These are phyloP conservation scores for Serendipita sp. DNA, from an alignment of 768 basidiomycete genomes.

Conservation along the genomic window DNA sequence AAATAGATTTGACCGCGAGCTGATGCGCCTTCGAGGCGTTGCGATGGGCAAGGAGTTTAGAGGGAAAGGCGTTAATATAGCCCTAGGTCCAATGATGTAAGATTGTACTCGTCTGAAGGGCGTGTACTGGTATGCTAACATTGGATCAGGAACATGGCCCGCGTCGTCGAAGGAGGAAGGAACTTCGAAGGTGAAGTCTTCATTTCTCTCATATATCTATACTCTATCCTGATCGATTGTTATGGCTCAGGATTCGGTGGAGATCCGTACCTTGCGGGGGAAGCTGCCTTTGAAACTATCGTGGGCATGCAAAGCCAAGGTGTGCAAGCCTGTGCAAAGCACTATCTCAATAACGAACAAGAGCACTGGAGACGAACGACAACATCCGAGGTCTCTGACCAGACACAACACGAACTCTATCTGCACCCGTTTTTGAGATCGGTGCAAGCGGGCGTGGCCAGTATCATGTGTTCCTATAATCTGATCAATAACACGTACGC, in stretches of 20 bases:
- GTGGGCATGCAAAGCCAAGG: conserved; percentile 65
- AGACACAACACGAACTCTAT: conserved; percentile 65
- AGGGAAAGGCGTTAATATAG: conserved; percentile 68
- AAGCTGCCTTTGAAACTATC: conserved; percentile 60
- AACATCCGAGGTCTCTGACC: conserved; percentile 57
- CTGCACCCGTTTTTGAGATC: conserved; percentile 43
- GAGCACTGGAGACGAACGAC: conserved; percentile 23
- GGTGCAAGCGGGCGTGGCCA: conserved; percentile 58
- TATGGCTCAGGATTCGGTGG: conserved; percentile 53
- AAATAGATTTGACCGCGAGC: conserved; percentile 47
- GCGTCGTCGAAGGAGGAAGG: conserved; percentile 39
- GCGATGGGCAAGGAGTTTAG: conserved; percentile 73
- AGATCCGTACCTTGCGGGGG: conserved; percentile 77
- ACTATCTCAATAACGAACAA: conserved; percentile 46
- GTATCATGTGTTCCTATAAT: conserved; percentile 66
- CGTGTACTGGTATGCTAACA: background rate
- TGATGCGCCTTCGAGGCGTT: conserved; percentile 61
- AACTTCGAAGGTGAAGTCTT: conserved; percentile 67
- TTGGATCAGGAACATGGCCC: background rate
- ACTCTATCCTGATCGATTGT: background rate
- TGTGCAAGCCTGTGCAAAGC: conserved; percentile 79
- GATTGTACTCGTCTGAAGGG: conserved; percentile 8
- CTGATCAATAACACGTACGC: conserved; percentile 38
- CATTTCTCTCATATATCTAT: conserved; percentile 7
- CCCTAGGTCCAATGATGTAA: conserved; percentile 62